Base-by-base conservation (phyloP, 2,329 filamentous ascomycete species). In the Periconia macrospinosa region DNA sequence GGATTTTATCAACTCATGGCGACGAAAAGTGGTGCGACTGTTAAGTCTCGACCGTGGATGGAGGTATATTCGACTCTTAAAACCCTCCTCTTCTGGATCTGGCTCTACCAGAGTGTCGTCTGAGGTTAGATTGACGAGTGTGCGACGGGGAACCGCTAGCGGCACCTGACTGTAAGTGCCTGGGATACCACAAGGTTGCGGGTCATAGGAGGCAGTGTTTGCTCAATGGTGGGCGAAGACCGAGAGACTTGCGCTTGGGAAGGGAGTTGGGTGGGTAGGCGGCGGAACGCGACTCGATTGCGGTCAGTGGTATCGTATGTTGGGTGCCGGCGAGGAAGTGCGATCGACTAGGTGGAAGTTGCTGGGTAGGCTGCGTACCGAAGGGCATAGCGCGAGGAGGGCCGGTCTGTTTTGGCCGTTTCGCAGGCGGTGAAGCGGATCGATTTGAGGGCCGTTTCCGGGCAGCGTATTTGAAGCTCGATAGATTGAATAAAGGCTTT, bases 191-290 rank as follows among this genome's bases (percentile, higher is more conserved):
- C 88, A 44, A 84, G 74, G 57, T 79, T 85, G 11, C 79, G 71
- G 18, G 64, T 59, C 43, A 56, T 52, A 27, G 76, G 70, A n/a
- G 78, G 73, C n/a, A 77, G 73, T 23, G 59, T 52, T 42, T n/a
- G n/a, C n/a, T n/a, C n/a, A n/a, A 53, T 33, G 11, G 87, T 81
- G 1, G 92, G 92, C 1, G 93, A 97, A 2, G 92, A 97, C n/a
- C 91, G 90, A 87, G n/a, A n/a, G 2, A 97, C 92, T 72, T 96
- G 92, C 52, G 97, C 78, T 47, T 82, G 69, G 30, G 65, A 57
- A 2, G n/a, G n/a, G n/a, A n/a, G n/a, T n/a, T n/a, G n/a, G n/a
- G n/a, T n/a, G 37, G 80, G 20, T 33, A 17, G 46, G 57, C 41
- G 27, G 66, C n/a, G n/a, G n/a, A n/a, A n/a, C 69, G 30, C 71